Evolutionary conservation across 345 rosid species (phyloP).

Genomic region (Bruguiera sexangula): DNA sequence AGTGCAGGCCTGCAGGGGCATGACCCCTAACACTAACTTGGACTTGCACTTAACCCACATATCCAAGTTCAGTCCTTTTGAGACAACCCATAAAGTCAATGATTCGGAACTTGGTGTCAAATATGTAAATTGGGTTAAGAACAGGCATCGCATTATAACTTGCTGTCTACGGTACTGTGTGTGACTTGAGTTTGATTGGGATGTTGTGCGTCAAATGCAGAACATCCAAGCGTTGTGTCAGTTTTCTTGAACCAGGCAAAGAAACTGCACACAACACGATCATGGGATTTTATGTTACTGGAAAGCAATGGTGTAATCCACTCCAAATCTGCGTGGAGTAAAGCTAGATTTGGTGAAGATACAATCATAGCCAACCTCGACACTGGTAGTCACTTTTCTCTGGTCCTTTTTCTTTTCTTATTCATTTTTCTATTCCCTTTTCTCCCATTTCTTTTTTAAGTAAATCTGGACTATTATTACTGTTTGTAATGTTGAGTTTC

Average conservation of each 20-base stretch:
- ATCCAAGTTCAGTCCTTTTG: too few relatives aligned
- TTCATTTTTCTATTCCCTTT: not conserved
- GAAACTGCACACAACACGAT: constrained; percentile 52
- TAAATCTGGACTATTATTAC: not conserved
- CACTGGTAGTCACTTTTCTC: constrained; percentile 30
- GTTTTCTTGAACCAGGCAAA: constrained; percentile 47
- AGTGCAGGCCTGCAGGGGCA: too few relatives aligned
- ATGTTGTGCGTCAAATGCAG: constrained; percentile 28
- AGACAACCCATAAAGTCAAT: too few relatives aligned
- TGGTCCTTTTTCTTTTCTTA: too few relatives aligned
- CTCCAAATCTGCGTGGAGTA: constrained; percentile 38
- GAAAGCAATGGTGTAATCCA: constrained; percentile 40
- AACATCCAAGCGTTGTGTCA: constrained; percentile 53
- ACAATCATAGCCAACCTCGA: constrained; percentile 61
- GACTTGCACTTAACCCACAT: too few relatives aligned
- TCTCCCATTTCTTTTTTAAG: not conserved
- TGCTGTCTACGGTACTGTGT: too few relatives aligned
- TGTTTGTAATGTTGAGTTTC: too few relatives aligned
- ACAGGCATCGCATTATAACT: too few relatives aligned
- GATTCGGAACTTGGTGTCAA: too few relatives aligned
- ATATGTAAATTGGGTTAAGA: too few relatives aligned
- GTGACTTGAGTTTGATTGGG: not conserved
- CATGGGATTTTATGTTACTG: constrained; percentile 59
- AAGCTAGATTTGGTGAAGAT: constrained; percentile 46
- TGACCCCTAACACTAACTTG: too few relatives aligned